Conservation (phyloP, 2,329 filamentous ascomycete genomes). For the Incumbomyces lentus region DNA sequence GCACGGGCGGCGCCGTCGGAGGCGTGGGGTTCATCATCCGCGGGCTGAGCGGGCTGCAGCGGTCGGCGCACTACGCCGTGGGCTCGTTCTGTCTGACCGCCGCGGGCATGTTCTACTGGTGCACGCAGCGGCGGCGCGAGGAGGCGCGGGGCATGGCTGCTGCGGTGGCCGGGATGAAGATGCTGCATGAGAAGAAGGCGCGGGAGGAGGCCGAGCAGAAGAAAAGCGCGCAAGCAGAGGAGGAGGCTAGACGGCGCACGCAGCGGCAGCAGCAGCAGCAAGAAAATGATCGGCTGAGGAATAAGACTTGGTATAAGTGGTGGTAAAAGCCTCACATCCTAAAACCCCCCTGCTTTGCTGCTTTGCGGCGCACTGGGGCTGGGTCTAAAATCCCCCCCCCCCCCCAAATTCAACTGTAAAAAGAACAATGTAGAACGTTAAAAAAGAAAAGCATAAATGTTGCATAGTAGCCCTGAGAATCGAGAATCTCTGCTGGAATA, state of each 20-base stretch:
- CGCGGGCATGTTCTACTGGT: slow-evolving; percentile 72
- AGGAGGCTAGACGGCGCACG: slow-evolving; percentile 20
- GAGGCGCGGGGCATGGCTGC: slow-evolving; percentile 78
- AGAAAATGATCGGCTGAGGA: slow-evolving; percentile 19
- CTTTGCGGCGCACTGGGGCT: not conserved
- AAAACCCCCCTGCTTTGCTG: not conserved
- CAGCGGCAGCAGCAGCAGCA: not conserved
- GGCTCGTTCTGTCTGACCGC: slow-evolving; percentile 61
- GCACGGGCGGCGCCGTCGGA: slow-evolving; percentile 64
- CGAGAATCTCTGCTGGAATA: too few relatives aligned
- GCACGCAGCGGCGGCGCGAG: slow-evolving; percentile 60
- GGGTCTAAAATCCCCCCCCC: not conserved
- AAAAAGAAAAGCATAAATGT: too few relatives aligned
- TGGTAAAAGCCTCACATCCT: slow-evolving; percentile 27
- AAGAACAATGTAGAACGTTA: too few relatives aligned
- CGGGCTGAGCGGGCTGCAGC: slow-evolving; percentile 14
- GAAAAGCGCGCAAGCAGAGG: slow-evolving; percentile 28
- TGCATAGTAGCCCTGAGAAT: too few relatives aligned
- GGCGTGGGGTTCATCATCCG: slow-evolving; percentile 63
- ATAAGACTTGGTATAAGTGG: slow-evolving; percentile 37
- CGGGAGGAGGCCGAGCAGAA: slow-evolving; percentile 31
- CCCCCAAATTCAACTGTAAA: too few relatives aligned
- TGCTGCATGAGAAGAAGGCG: slow-evolving; percentile 58
- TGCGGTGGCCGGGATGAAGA: slow-evolving; percentile 70
- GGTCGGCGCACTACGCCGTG: slow-evolving; percentile 68